Evolutionary conservation across 192 early-diverging fungal species (phyloP).

Genomic region (Dimargaris cristalligena): DNA sequence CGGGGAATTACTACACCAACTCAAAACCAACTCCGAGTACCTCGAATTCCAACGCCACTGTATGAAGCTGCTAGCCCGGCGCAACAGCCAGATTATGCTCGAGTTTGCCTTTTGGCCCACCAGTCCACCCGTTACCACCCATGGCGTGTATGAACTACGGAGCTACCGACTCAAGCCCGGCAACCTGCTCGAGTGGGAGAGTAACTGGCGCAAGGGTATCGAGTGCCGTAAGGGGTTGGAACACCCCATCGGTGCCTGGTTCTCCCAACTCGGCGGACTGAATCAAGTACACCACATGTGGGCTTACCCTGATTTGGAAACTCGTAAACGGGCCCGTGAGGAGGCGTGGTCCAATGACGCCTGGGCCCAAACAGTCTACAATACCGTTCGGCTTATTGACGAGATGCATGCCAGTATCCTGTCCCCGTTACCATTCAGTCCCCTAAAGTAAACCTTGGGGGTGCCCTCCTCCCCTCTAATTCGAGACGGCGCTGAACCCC

Average conservation of each 20-base stretch:
- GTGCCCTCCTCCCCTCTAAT: too few species aligned
- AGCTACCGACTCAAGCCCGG: conserved; percentile 80
- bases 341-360: conserved; percentile 85
- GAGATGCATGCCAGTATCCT: conserved; percentile 69
- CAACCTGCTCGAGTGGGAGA: conserved; percentile 80
- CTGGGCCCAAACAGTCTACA: conserved; percentile 81
- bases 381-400: conserved; percentile 71
- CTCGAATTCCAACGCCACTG: conserved; percentile 46
- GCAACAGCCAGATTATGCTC: conserved; percentile 71
- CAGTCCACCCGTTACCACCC: conserved; percentile 48
- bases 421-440: conserved; percentile 56
- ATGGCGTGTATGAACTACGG: conserved; percentile 84
- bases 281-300: conserved; percentile 89
- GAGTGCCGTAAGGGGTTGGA: conserved; percentile 76
- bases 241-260: conserved; percentile 92
- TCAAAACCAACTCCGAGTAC: conserved; percentile 47
- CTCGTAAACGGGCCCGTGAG: conserved; percentile 78
- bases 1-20: conserved; percentile 38
- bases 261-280: conserved; percentile 73
- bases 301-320: conserved; percentile 75
- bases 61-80: conserved; percentile 46
- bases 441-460: conserved; percentile 46
- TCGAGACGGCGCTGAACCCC: too few species aligned
- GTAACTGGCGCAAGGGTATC: conserved; percentile 74
- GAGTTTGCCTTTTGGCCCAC: conserved; percentile 89